A percentile compares a stretch with the other conserved stretches of the same genome.
Evolutionary conservation across 768 basidiomycete genomes (phyloP).

Genomic region (Scleroderma bovista): DNA sequence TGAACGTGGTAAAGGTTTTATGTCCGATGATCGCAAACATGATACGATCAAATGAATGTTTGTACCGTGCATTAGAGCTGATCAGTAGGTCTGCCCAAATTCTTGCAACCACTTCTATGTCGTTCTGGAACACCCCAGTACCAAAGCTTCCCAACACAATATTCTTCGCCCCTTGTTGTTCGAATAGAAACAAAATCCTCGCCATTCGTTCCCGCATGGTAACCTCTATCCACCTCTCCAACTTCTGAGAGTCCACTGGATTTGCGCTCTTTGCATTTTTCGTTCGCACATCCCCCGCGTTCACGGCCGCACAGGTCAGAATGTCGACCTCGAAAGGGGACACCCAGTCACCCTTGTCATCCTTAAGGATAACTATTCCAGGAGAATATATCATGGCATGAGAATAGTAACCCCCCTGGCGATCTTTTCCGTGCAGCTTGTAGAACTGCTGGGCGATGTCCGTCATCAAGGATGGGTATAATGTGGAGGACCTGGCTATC

Average conservation of each 20-base stretch:
- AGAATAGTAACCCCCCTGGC: conserved; percentile 57
- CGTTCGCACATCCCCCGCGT: conserved; percentile 49
- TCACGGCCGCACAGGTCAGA: conserved; percentile 70
- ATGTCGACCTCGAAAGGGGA: conserved; percentile 59
- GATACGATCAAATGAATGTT: conserved; percentile 52
- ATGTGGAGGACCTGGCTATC: conserved; percentile 68
- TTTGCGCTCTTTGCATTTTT: conserved; percentile 9
- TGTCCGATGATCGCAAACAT: conserved; percentile 62
- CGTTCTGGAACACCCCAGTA: conserved; percentile 39
- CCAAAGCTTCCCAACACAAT: conserved; percentile 44
- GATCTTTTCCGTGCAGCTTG: conserved; percentile 44
- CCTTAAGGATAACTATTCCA: conserved; percentile 52
- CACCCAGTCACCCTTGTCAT: conserved; percentile 53
- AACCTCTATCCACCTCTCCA: conserved; percentile 36
- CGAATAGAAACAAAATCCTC: conserved; percentile 38
- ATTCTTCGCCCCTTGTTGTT: conserved; percentile 33
- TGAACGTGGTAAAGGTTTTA: conserved; percentile 41
- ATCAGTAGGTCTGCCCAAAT: conserved; percentile 44
- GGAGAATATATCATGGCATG: conserved; percentile 78
- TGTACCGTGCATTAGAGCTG: conserved; percentile 46
- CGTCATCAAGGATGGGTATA: conserved; percentile 59
- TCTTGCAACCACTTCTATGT: conserved; percentile 35
- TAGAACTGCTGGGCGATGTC: conserved; percentile 56
- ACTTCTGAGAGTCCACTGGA: not conserved
- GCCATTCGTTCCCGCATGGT: conserved; percentile 48